Conservation (phyloP, 1,284 basidiomycete species). For the Chalciporus sp. region DNA sequence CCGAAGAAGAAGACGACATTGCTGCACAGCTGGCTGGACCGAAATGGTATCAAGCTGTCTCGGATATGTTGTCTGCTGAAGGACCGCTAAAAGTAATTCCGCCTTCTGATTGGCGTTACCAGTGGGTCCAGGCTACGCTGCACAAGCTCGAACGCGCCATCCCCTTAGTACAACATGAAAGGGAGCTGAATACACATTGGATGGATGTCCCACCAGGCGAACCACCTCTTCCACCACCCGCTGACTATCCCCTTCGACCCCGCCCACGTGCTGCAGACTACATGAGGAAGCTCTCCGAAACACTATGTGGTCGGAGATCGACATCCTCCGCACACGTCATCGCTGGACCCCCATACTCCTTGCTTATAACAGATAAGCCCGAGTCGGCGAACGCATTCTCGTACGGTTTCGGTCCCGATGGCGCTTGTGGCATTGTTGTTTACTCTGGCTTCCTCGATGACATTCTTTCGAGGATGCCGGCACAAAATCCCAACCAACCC, state of each 20-base stretch:
- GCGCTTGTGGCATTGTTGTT: slow-evolving; percentile 87
- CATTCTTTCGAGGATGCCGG: slow-evolving; percentile 55
- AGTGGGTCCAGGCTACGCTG: slow-evolving; percentile 79
- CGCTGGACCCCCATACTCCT: slow-evolving; percentile 82
- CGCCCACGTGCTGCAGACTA: slow-evolving; percentile 71
- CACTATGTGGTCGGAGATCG: slow-evolving; percentile 43
- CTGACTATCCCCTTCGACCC: slow-evolving; percentile 65
- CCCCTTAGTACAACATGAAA: slow-evolving; percentile 63
- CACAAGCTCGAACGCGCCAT: slow-evolving; percentile 72
- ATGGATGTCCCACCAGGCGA: slow-evolving; percentile 50
- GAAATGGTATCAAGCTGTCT: slow-evolving; percentile 85
- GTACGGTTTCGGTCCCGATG: slow-evolving; percentile 88
- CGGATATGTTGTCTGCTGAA: slow-evolving; percentile 73
- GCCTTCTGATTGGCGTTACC: slow-evolving; percentile 79
- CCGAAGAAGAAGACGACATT: slow-evolving; percentile 88
- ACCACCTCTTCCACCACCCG: slow-evolving; percentile 69
- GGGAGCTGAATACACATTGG: slow-evolving; percentile 57
- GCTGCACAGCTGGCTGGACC: slow-evolving; percentile 74
- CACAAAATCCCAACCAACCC: slow-evolving; percentile 24
- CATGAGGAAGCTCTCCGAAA: slow-evolving; percentile 56
- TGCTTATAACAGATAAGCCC: slow-evolving; percentile 82
- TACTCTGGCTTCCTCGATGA: slow-evolving; percentile 88
- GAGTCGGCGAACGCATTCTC: slow-evolving; percentile 85
- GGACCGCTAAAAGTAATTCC: slow-evolving; percentile 66
- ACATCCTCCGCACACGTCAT: slow-evolving; percentile 55